phyloP scores from a whole-genome alignment of 352 stramenopile genomes.

The Thalassiosira hispida region DNA sequence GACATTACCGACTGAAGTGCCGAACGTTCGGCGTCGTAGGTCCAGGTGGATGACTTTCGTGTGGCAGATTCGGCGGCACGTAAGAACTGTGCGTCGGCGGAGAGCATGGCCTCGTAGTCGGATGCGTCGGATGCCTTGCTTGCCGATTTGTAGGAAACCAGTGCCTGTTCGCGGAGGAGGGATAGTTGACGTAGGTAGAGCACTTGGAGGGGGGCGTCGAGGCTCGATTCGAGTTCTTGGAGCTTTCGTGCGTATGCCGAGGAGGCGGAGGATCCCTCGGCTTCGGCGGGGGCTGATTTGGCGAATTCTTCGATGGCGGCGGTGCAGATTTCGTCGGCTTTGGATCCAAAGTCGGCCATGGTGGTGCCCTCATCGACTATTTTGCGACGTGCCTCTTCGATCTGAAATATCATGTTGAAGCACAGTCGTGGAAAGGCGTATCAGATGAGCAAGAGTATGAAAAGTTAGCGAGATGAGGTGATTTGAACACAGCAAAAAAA shows the following conservation, averaged over 20 bases:
- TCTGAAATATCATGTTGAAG: conserved; percentile 40
- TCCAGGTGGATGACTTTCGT: conserved; percentile 75
- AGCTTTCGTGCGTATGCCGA: conserved; percentile 80
- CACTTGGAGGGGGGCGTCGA: conserved; percentile 85
- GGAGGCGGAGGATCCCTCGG: conserved; percentile 57
- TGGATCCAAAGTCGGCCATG: conserved; percentile 79
- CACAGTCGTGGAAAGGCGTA: neutral
- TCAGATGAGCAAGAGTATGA: conserved; percentile 2
- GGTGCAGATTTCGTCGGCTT: conserved; percentile 84
- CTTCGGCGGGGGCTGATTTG: conserved; percentile 70
- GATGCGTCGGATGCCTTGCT: conserved; percentile 74
- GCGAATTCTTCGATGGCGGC: conserved; percentile 80
- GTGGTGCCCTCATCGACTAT: conserved; percentile 79
- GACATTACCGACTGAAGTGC: conserved; percentile 85
- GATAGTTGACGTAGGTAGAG: conserved; percentile 85
- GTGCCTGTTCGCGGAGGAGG: conserved; percentile 82
- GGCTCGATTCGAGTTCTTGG: conserved; percentile 78
- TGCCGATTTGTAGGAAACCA: conserved; percentile 80
- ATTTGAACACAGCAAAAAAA: neutral
- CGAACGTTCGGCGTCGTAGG: conserved; percentile 81
- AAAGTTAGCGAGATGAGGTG: no score
- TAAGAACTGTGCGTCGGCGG: conserved; percentile 83
- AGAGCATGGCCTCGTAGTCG: conserved; percentile 87
- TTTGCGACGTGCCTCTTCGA: conserved; percentile 70
- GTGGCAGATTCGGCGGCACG: conserved; percentile 80